Base-by-base conservation (phyloP, 306 rosid species). In the Trifolium dubium region DNA sequence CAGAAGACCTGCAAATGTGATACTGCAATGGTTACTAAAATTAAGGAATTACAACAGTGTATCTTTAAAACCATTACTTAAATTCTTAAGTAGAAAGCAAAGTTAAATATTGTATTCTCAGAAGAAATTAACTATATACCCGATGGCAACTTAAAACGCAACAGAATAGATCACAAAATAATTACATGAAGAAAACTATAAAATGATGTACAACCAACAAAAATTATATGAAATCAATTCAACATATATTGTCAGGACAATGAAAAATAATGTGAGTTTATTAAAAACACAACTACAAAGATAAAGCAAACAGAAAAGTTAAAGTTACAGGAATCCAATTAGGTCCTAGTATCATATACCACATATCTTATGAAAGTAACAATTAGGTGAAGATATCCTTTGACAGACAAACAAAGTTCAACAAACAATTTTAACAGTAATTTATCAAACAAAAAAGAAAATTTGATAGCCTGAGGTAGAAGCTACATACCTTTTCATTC, bases 401-500 rank as follows among this genome's bases (percentile, higher is more conserved):
- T n/a, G n/a, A n/a, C n/a, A n/a, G n/a, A n/a, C n/a, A n/a, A n/a
- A n/a, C n/a, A n/a, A n/a, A n/a, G n/a, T n/a, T n/a, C n/a, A n/a
- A n/a, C n/a, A n/a, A n/a, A n/a, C n/a, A n/a, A n/a, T n/a, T n/a
- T n/a, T n/a, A n/a, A n/a, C n/a, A n/a, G n/a, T n/a, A n/a, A n/a
- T n/a, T n/a, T n/a, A n/a, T n/a, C n/a, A n/a, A n/a, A n/a, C n/a
- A n/a, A n/a, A n/a, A n/a, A n/a, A n/a, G n/a, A n/a, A n/a, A n/a
- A n/a, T n/a, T n/a, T n/a, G n/a, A n/a, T n/a, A n/a, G n/a, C n/a
- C n/a, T n/a, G n/a, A n/a, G n/a, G n/a, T n/a, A n/a, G 49, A 79
- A 53, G 19, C 6, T 32, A 8, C 82, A 11, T n/a, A 89, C 97
- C 93, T 88, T 89, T 82, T 88, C 79, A 92, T 72, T 74, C 90